A percentile compares a stretch with the other conserved stretches of the same genome.
Evolutionary conservation across 2,329 filamentous ascomycete genomes (phyloP).

Genomic region (Fonsecaea nubica): DNA sequence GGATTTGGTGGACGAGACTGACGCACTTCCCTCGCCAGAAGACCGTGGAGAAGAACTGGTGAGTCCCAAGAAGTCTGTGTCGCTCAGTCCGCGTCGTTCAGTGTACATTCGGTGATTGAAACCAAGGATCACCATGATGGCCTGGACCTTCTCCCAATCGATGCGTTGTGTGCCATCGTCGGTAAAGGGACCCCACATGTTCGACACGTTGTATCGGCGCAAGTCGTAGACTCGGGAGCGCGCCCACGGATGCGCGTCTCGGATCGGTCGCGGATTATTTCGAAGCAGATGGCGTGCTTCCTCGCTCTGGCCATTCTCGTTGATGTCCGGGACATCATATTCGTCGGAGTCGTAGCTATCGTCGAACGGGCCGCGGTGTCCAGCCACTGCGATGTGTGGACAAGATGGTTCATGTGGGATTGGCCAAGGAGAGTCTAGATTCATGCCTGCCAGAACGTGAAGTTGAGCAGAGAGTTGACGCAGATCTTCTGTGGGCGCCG

Average conservation of each 20-base stretch:
- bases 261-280: slow-evolving; percentile 18
- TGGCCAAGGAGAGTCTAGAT: slow-evolving; percentile 50
- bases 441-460: slow-evolving; percentile 72
- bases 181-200: slow-evolving; percentile 74
- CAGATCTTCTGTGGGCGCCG: slow-evolving; percentile 50
- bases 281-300: slow-evolving; percentile 4
- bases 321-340: slow-evolving; percentile 4
- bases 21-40: neutral
- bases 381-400: slow-evolving; percentile 2
- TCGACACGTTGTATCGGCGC: slow-evolving; percentile 67
- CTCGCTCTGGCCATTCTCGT: neutral
- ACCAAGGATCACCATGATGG: slow-evolving; percentile 72
- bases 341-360: slow-evolving; percentile 7
- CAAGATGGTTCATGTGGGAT: slow-evolving; percentile 15
- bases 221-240: slow-evolving; percentile 76
- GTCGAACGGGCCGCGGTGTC: neutral
- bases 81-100: slow-evolving; percentile 26
- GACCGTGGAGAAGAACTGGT: neutral
- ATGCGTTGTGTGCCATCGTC: slow-evolving; percentile 67
- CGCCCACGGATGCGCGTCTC: slow-evolving; percentile 64
- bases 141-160: slow-evolving; percentile 82
- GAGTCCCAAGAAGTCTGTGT: slow-evolving; percentile 7
- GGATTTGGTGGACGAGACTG: slow-evolving; percentile 32
- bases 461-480: slow-evolving; percentile 73
- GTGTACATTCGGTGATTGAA: slow-evolving; percentile 64